Percentiles rank a stretch among this genome's conserved stretches.
Conservation (phyloP, 2,329 filamentous ascomycete genomes). For the Ophiosphaerella narmari region DNA sequence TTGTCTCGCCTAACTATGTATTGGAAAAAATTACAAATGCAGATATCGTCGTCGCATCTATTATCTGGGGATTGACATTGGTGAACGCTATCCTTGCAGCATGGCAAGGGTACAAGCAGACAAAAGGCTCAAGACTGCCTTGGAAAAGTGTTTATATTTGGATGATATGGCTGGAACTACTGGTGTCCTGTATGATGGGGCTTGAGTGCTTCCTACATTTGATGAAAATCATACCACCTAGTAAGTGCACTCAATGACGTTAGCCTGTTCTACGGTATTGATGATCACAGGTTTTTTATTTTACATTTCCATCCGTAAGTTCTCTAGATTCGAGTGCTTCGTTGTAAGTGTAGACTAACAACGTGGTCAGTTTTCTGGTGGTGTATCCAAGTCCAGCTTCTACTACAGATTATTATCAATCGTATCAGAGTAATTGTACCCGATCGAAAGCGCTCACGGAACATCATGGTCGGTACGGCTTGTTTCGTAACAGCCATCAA, state of each 20-base stretch:
- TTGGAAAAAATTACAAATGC: constrained; percentile 33
- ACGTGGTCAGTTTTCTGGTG: constrained; percentile 36
- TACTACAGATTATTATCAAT: constrained; percentile 50
- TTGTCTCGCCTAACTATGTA: constrained; percentile 27
- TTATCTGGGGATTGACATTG: constrained; percentile 36
- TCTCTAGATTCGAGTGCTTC: too few relatives aligned
- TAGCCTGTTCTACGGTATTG: neutral
- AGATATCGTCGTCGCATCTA: constrained; percentile 39
- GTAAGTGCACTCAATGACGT: constrained; percentile 17
- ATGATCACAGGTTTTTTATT: constrained; percentile 37
- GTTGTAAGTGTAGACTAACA: constrained; percentile 3
- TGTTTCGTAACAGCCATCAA: constrained; percentile 45
- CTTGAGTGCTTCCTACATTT: constrained; percentile 47
- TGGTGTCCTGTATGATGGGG: constrained; percentile 50
- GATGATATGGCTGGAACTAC: constrained; percentile 56
- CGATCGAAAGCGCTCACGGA: constrained; percentile 33
- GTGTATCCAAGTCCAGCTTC: constrained; percentile 45
- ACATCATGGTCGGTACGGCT: constrained; percentile 46
- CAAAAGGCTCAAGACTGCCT: constrained; percentile 29
- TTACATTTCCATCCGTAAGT: constrained; percentile 38
- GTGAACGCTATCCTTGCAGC: constrained; percentile 33
- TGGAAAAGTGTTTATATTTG: constrained; percentile 51
- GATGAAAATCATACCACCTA: constrained; percentile 38
- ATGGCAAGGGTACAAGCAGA: constrained; percentile 41
- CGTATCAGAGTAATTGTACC: constrained; percentile 44